A percentile compares a stretch with the other conserved stretches of the same genome.
phyloP scores from a whole-genome alignment of 352 stramenopile species.

The Phytophthora multivora region DNA sequence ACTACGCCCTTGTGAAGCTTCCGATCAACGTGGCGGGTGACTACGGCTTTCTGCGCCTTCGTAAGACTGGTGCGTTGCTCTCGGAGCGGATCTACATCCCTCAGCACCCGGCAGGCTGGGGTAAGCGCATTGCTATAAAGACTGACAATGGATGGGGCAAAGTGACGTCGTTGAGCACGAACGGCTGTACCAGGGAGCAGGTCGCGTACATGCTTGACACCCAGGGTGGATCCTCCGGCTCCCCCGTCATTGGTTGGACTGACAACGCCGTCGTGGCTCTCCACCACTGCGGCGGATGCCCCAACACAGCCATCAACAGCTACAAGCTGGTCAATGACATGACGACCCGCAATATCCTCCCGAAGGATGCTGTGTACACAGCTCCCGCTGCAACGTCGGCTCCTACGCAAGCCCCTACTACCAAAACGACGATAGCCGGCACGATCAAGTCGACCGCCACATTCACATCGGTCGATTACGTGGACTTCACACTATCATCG shows the following conservation, averaged over 20 bases:
- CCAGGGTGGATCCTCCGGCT: slow-evolving; percentile 72
- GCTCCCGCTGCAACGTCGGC: slow-evolving; percentile 12
- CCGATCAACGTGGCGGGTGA: slow-evolving; percentile 48
- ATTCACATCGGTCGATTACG: slow-evolving; percentile 66
- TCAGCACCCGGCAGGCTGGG: slow-evolving; percentile 67
- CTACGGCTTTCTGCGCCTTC: slow-evolving; percentile 65
- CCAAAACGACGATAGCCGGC: slow-evolving; percentile 50
- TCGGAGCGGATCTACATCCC: slow-evolving; percentile 70
- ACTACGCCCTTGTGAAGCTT: slow-evolving; percentile 77
- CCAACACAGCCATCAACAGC: slow-evolving; percentile 79
- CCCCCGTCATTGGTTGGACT: slow-evolving; percentile 54
- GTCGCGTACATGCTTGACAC: slow-evolving; percentile 80
- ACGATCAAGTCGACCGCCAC: slow-evolving; percentile 65
- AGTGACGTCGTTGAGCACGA: slow-evolving; percentile 50
- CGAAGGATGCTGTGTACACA: slow-evolving; percentile 43
- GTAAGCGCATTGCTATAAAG: slow-evolving; percentile 75
- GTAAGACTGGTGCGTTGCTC: slow-evolving; percentile 45
- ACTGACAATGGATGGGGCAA: slow-evolving; percentile 41
- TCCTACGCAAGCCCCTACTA: slow-evolving; percentile 26
- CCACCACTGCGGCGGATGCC: slow-evolving; percentile 81
- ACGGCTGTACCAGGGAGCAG: slow-evolving; percentile 55
- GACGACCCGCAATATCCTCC: slow-evolving; percentile 43
- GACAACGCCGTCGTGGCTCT: slow-evolving; percentile 78
- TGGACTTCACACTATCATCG: slow-evolving; percentile 55
- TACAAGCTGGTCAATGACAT: slow-evolving; percentile 67